phyloP scores from a whole-genome alignment of 78 protist species.

The Creolimax fragrantissima region DNA sequence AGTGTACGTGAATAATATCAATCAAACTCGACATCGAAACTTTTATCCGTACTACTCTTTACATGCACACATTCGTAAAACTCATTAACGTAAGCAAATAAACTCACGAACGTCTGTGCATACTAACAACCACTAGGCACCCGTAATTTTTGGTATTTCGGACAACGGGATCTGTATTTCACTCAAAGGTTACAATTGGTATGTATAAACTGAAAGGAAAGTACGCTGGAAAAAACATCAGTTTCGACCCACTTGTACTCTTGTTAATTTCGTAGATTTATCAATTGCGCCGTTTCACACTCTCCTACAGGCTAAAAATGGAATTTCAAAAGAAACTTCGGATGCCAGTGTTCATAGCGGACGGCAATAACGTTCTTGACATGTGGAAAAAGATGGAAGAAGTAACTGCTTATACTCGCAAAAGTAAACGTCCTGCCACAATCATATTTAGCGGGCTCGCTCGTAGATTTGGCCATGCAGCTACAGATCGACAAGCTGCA shows the following conservation, averaged over 20 bases:
- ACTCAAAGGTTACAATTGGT: constrained; percentile 15
- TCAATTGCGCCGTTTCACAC: too few species aligned
- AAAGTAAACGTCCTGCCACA: not conserved
- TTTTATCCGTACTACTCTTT: too few species aligned
- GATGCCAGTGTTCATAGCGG: not conserved
- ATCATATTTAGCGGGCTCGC: constrained; percentile 10
- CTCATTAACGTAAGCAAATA: too few species aligned
- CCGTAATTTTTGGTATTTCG: constrained; percentile 34
- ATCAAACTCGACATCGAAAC: too few species aligned
- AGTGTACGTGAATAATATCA: not conserved
- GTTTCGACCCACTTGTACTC: too few species aligned
- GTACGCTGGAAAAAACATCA: too few species aligned
- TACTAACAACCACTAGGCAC: constrained; percentile 14
- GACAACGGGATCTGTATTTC: constrained; percentile 49
- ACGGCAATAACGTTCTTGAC: constrained; percentile 18
- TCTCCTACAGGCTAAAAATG: not conserved
- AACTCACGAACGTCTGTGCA: too few species aligned
- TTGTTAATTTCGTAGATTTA: too few species aligned
- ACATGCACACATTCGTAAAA: too few species aligned
- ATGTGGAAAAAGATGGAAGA: not conserved
- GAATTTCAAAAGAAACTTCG: not conserved
- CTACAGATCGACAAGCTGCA: constrained; percentile 38
- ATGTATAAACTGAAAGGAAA: too few species aligned
- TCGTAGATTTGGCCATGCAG: constrained; percentile 52
- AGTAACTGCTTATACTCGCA: not conserved